Percentiles rank a stretch among this genome's conserved stretches.
Conservation (phyloP, 1,139 yeast species). For the Groenewaldozyma auringiensis region DNA sequence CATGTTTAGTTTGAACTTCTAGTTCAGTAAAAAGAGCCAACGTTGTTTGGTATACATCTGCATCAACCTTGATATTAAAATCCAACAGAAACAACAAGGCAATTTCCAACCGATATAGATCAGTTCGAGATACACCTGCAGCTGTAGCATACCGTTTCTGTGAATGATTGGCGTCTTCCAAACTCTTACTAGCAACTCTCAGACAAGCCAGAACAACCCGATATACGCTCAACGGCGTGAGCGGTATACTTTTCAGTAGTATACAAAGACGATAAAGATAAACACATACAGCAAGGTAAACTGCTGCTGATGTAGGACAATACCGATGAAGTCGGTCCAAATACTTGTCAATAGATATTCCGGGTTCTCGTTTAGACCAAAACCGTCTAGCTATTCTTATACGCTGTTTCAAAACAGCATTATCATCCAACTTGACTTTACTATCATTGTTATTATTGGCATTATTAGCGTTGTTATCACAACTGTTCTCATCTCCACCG, state of each 20-base stretch:
- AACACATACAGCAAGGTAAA: constrained; percentile 35
- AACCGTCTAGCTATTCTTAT: constrained; percentile 29
- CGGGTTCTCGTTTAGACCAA: constrained; percentile 34
- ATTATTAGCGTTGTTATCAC: background rate
- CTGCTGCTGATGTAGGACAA: constrained; percentile 39
- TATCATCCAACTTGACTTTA: constrained; percentile 1
- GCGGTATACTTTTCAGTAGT: constrained; percentile 28
- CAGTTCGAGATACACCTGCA: constrained; percentile 42
- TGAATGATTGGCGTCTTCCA: constrained; percentile 46
- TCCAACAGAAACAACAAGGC: constrained; percentile 37
- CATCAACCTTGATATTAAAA: constrained; percentile 31
- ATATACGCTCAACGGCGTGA: constrained; percentile 40
- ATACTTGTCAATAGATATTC: constrained; percentile 32
- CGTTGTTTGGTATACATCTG: constrained; percentile 23
- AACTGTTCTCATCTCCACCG: constrained; percentile 2
- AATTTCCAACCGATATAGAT: constrained; percentile 42
- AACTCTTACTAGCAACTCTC: constrained; percentile 42
- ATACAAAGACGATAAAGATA: constrained; percentile 33
- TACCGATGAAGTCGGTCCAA: constrained; percentile 37
- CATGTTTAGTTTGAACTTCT: constrained; percentile 15
- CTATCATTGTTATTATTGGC: background rate
- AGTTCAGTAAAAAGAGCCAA: constrained; percentile 21
- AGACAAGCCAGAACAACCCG: constrained; percentile 43
- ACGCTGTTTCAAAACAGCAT: constrained; percentile 14
- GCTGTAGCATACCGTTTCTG: constrained; percentile 46